phyloP scores from a whole-genome alignment of 441 rosid species.

The Croton laevigatus region DNA sequence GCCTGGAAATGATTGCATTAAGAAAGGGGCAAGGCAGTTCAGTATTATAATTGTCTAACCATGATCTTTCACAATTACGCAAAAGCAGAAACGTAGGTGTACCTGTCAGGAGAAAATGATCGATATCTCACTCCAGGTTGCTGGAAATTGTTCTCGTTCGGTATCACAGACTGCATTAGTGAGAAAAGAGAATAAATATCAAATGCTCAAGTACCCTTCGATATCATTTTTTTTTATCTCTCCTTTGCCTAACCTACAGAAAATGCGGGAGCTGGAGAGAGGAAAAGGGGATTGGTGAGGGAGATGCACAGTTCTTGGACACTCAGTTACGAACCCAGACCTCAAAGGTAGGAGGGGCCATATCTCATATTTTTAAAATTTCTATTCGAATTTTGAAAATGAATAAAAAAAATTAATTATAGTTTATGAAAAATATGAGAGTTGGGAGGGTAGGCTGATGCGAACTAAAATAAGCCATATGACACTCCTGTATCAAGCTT shows the following conservation, averaged over 20 bases:
- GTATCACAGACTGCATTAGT: constrained; percentile 61
- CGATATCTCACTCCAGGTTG: constrained; percentile 94
- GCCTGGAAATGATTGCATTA: too few species aligned
- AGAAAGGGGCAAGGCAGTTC: neutral
- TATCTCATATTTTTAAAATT: too few species aligned
- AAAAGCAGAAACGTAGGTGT: constrained; percentile 8
- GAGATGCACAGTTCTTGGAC: neutral
- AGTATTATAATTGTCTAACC: neutral
- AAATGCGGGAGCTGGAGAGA: too few species aligned
- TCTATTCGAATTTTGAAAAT: too few species aligned
- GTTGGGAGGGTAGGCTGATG: too few species aligned
- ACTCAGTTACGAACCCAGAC: too few species aligned
- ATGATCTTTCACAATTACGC: neutral
- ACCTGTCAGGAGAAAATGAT: constrained; percentile 84
- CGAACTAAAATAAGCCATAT: neutral
- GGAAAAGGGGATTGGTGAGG: neutral
- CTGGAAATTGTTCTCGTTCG: constrained; percentile 92
- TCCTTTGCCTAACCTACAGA: too few species aligned
- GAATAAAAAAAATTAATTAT: too few species aligned
- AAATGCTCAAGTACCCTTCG: neutral
- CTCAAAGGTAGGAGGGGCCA: too few species aligned
- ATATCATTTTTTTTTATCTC: neutral
- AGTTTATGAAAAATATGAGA: too few species aligned
- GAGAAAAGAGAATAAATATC: neutral
- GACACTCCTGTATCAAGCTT: neutral